phyloP scores from a whole-genome alignment of 257 asterid genomes.

The Linderniella brevidens region DNA sequence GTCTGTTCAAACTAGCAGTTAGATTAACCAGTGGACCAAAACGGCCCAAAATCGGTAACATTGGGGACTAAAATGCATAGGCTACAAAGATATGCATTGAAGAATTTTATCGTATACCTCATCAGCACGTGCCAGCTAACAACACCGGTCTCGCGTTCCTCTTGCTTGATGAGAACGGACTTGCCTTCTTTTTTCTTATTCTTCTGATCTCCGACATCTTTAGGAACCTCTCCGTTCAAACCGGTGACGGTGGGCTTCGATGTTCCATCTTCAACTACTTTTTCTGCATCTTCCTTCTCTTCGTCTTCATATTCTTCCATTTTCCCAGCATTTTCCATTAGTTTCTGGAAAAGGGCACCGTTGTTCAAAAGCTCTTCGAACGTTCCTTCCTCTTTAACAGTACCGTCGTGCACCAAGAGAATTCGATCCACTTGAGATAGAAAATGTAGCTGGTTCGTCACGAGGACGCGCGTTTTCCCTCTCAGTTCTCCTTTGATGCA shows the following conservation, averaged over 20 bases:
- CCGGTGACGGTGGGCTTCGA: conserved; percentile 36
- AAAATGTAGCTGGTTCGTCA: conserved; percentile 92
- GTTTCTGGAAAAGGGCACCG: conserved; percentile 59
- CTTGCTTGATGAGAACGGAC: conserved; percentile 87
- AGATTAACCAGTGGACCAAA: no score
- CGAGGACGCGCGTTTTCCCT: conserved; percentile 87
- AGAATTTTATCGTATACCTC: conserved; percentile 10
- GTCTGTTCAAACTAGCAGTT: no score
- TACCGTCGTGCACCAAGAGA: conserved; percentile 84
- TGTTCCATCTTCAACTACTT: conserved; percentile 11
- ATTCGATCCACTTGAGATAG: conserved; percentile 91
- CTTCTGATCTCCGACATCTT: conserved; percentile 22
- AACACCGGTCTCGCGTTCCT: conserved; percentile 97
- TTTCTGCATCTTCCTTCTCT: conserved; percentile 29
- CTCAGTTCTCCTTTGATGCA: conserved; percentile 79
- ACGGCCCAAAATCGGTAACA: no score
- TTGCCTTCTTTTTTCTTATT: conserved; percentile 52
- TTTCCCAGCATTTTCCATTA: conserved; percentile 99
- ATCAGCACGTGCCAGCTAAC: conserved; percentile 70
- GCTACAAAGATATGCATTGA: no score
- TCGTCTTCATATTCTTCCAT: conserved; percentile 85
- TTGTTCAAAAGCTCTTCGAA: conserved; percentile 79
- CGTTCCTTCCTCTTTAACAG: conserved; percentile 95
- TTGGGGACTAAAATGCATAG: no score
- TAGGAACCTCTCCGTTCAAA: conserved; percentile 22